Evolutionary conservation across 2,329 filamentous ascomycete species (phyloP).

Genomic region (Phyllachora maydis): DNA sequence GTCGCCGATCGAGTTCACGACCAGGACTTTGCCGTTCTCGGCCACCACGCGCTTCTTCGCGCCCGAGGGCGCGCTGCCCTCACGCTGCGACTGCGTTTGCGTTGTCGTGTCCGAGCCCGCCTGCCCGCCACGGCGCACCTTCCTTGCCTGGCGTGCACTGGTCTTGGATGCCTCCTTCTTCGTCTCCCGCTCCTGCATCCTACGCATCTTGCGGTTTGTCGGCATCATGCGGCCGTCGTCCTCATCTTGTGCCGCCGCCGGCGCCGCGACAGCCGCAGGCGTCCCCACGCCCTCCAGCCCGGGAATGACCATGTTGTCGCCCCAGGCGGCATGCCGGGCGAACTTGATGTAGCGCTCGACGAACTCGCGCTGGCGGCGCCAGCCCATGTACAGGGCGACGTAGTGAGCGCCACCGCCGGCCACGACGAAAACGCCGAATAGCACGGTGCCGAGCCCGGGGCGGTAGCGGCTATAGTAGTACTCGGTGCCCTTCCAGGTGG

Average conservation of each 20-base stretch:
- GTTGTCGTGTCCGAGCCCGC: too few species aligned
- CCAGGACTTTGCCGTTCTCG: slow-evolving; percentile 85
- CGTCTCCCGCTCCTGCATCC: slow-evolving; percentile 70
- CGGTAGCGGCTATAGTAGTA: slow-evolving; percentile 96
- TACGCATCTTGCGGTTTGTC: slow-evolving; percentile 70
- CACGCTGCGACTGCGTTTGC: slow-evolving; percentile 10
- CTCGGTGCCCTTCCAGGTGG: slow-evolving; percentile 87
- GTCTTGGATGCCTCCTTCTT: slow-evolving; percentile 48
- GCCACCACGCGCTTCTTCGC: slow-evolving; percentile 74
- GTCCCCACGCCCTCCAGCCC: slow-evolving; percentile 28
- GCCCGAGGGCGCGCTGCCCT: slow-evolving; percentile 41
- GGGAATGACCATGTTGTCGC: slow-evolving; percentile 56
- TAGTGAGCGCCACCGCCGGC: slow-evolving; percentile 80
- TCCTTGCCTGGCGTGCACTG: slow-evolving; percentile 15
- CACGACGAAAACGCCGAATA: slow-evolving; percentile 62
- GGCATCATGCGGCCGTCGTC: slow-evolving; percentile 27
- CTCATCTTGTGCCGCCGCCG: slow-evolving; percentile 22
- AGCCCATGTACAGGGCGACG: slow-evolving; percentile 62
- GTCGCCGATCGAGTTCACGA: slow-evolving; percentile 81
- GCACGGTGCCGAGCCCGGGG: slow-evolving; percentile 69
- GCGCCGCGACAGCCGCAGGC: slow-evolving; percentile 16
- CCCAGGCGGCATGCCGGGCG: slow-evolving; percentile 76
- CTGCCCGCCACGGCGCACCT: too few species aligned
- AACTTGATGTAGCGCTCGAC: slow-evolving; percentile 82
- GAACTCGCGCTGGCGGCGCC: slow-evolving; percentile 80